Conservation (phyloP, 768 basidiomycete species). For the Cystofilobasidium macerans region DNA sequence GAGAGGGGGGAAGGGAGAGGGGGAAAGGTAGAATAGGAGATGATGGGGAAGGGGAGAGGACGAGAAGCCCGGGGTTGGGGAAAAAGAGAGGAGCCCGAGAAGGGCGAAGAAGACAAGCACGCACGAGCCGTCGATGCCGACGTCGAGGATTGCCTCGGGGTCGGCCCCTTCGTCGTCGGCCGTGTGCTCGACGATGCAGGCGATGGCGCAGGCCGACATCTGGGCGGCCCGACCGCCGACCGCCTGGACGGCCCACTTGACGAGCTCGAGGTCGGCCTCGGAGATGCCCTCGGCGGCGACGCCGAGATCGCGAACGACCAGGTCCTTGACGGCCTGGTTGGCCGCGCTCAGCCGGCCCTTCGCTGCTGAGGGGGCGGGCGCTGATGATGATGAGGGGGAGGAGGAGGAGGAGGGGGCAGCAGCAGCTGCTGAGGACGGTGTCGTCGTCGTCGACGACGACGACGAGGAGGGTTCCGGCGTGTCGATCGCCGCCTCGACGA, state of each 20-base stretch:
- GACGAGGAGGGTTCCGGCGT: slow-evolving; percentile 17
- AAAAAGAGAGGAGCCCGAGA: not conserved
- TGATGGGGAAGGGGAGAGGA: not conserved
- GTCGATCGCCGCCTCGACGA: slow-evolving; percentile 57
- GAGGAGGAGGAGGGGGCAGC: slow-evolving; percentile 11
- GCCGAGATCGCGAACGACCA: slow-evolving; percentile 54
- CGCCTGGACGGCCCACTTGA: slow-evolving; percentile 65
- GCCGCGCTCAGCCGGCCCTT: not conserved
- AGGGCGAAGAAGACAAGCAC: slow-evolving; percentile 13
- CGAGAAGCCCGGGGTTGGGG: not conserved
- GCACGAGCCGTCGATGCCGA: slow-evolving; percentile 90
- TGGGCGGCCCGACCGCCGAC: slow-evolving; percentile 73
- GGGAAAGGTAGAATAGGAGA: no score
- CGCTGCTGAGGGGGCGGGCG: no score
- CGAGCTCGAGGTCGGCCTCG: slow-evolving; percentile 50
- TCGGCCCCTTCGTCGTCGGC: slow-evolving; percentile 48
- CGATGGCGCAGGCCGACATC: slow-evolving; percentile 76
- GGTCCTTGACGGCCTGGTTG: slow-evolving; percentile 38
- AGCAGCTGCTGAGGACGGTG: no score
- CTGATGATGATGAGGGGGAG: no score
- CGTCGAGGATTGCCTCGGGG: slow-evolving; percentile 44
- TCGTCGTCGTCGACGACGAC: not conserved
- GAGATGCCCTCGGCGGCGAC: slow-evolving; percentile 48
- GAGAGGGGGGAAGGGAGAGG: no score
- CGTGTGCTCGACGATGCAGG: slow-evolving; percentile 76